Base-by-base conservation (phyloP, 2,329 filamentous ascomycete species). In the Phialocephala subalpina region DNA sequence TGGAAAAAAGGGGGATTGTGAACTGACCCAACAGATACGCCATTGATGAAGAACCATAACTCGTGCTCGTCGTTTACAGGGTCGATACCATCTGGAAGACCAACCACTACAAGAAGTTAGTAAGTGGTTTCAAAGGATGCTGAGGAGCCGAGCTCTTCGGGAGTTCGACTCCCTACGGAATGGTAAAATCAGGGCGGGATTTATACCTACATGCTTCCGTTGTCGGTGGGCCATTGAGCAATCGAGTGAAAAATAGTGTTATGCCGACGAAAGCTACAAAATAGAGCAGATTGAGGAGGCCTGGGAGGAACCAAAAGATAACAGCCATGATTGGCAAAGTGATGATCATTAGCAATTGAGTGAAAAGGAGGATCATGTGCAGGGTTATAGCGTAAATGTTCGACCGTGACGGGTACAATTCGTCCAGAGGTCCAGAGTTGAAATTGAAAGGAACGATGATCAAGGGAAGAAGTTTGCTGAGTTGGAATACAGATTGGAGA, bases 11-110 rank as follows among this genome's bases (percentile, higher is more conserved):
- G 5, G 18, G 14, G 29, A 14, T 49, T 2, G 20, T 12, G 22
- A 25, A 80, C 83, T 67, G 78, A 89, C 86, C 84, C 86, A 38
- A 83, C 84, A 9, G 84, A 86, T 25, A 94, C 87, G 0, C 92
- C 92, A 73, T 94, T 94, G 60, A 94, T 78, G 74, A 92, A 94
- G 20, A 94, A 83, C 92, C 92, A 95, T 73, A 89, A 85, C 78
- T 94, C 92, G 59, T 87, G 82, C 12, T 81, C 80, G 74, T 81
- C 77, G 22, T 75, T 82, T 0, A 82, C 76, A 1, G 79, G 81
- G 0, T 82, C 76, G 1, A 87, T 82, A 66, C 86, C 87, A 63
- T 84, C 80, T 2, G 83, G 80, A 45, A 87, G 82, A 0, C 87
- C 88, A 22, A 78, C 77, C 70, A 85, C n/a, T n/a, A n/a, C n/a